Base-by-base conservation (phyloP, 192 early-diverging fungal species). In the Phycomyces blakesleeanus region DNA sequence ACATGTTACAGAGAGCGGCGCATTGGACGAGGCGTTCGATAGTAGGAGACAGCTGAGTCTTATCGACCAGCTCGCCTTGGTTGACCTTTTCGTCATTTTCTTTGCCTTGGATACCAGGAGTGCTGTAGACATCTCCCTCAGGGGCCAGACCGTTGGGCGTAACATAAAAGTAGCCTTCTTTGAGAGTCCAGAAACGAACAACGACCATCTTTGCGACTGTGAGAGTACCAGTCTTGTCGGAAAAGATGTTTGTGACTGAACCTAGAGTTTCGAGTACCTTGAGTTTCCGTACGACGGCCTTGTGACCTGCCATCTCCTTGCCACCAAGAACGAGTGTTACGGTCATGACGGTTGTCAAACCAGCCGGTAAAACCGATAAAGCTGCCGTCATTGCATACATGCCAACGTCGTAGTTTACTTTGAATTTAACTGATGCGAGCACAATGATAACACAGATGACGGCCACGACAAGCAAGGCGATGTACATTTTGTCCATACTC, bases 161-260 rank as follows among this genome's bases (percentile, higher is more conserved):
- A 37, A 94, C 78, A 21, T 81, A 79, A 69, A 89, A 93, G 41
- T 80, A 79, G 18, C 85, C 81, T 62, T 88, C 88, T 25, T 81
- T 74, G 1, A 83, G 84, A 5, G 91, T 85, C 92, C 93, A 96
- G 18, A 92, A 81, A 29, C 85, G 78, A 12, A 88, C 85, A 8
- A 93, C 84, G 3, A 92, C 92, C 95, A 98, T 98, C 73, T 94
- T 95, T 61, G 91, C 90, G 71, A 95, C 90, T 0, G 95, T 98
- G 47, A 95, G 72, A 5, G 95, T 97, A 24, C 95, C 93, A 5
- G 87, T 88, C 81, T 98, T 98, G 69, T 96, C 95, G 1, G 94
- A 95, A 73, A 93, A 98, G 78, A 98, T 98, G 63, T 91, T 87
- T 37, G 92, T 94, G 11, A 98, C 86, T 0, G 92, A 91, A 5